Evolutionary conservation across 2,329 filamentous ascomycete species (phyloP), one percentile per base, ranked within the genome.

Genomic region (Trichophyton schoenleinii): DNA sequence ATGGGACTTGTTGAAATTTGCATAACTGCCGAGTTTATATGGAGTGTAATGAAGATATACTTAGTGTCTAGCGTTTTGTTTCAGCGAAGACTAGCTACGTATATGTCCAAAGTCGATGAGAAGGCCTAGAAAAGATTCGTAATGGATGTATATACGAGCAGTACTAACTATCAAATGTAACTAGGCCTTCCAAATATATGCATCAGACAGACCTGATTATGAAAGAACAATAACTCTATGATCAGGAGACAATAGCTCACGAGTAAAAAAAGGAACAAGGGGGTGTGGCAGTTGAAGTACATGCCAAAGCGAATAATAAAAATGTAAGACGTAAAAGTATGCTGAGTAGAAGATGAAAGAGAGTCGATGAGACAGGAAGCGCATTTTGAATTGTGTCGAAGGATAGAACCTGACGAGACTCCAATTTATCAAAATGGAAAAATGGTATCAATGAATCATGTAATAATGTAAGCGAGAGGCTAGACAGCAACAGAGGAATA

Each of bases 371-470:
- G 46, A 11, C 6, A 25, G 46, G 13, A 28, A 11, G 22, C 15
- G 46, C 20, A 49, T 49, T 49, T 49, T 49, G 18, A 20, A 38
- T 34, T 11, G n/a, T 28, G 8, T 53, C 9, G 9, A 38, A 15
- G 28, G 53, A n/a, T 20, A n/a, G 53, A 38, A 38, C 8, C 34
- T 38, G 34, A 38, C 34, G 9, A 38, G 36, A 57, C 38, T 57
- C 53, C 20, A 38, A 15, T 20, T 41, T 57, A 34, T 13, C 28
- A 57, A 57, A 38, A 38, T 13, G 28, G 22, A 18, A 9, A n/a
- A 38, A 22, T 36, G 53, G 53, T 57, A 57, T 57, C 53, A 36
- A 57, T n/a, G 53, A 31, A n/a, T 38, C 18, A 28, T 57, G 36
- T 57, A 42, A 38, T 28, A 53, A 38, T 15, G 53, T 38, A 57